phyloP scores from a whole-genome alignment of 2,329 filamentous ascomycete genomes.

The Arthrobotrys musiformis region DNA sequence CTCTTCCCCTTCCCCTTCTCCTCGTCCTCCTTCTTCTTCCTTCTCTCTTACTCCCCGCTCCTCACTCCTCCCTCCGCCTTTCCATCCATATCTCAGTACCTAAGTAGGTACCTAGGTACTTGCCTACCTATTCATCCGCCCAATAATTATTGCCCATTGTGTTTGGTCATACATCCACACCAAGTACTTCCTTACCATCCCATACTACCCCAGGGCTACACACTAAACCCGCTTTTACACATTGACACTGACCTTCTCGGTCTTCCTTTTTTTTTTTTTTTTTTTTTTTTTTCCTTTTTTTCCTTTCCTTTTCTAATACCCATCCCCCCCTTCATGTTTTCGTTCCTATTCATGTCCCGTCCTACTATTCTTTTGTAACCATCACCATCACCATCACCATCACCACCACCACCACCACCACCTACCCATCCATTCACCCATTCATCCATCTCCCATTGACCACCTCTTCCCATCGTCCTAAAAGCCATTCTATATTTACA shows the following conservation, averaged over 20 bases:
- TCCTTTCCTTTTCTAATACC: background rate
- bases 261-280: background rate
- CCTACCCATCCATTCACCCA: background rate
- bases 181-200: background rate
- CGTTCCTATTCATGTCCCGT: background rate
- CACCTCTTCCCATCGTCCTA: background rate
- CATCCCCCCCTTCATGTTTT: background rate
- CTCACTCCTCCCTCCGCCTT: background rate
- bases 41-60: background rate
- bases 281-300: background rate
- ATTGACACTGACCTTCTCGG: background rate
- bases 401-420: background rate
- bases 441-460: constrained; percentile 7
- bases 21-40: background rate
- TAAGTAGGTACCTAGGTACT: no score
- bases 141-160: no score
- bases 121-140: no score
- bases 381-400: background rate
- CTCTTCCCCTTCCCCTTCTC: background rate
- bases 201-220: no score
- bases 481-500: background rate
- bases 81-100: background rate
- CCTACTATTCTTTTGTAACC: background rate
- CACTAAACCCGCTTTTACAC: background rate
- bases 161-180: background rate